Base-by-base conservation (phyloP, 2,329 filamentous ascomycete genomes). In the Ophiosphaerella narmari region DNA sequence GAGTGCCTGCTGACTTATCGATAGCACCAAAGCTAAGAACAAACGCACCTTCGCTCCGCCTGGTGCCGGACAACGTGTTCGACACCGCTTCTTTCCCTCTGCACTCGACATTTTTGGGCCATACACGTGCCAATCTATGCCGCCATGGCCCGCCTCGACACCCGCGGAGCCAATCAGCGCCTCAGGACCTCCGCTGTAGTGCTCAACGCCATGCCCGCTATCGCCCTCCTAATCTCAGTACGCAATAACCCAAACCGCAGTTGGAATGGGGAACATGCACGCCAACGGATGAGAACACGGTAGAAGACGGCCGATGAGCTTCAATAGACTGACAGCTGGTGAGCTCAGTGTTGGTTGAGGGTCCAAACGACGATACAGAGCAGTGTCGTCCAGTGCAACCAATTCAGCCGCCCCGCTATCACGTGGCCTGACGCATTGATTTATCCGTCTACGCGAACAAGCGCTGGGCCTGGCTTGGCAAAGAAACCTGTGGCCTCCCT, bases 61-160 rank as follows among this genome's bases (percentile, higher is more conserved):
- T 59, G 46, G 54, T 61, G 61, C 65, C 65, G 66, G 57, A 51
- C 51, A 61, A 50, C 59, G 54, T 58, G 48, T 48, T 54, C 45
- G 57, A 63, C 67, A 70, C 67, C 68, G 68, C 67, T 60, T 63
- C 57, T 69, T 59, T 62, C 42, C 44, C 54, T 18, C 39, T 53
- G 43, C 46, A 50, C 48, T 65, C 64, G 60, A 66, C 60, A 64
- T 65, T 60, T 55, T 29, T 29, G 26, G 11, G 26, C 26, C 26
- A 29, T 29, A 29, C 26, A 29, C 43, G 46, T 54, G 46, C 57
- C 60, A 63, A 46, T 52, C 39, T 21, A 50, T 61, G 54, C 50
- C 56, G 56, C 52, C 39, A 23, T 47, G 54, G 51, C 39, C 60
- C 54, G 57, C 58, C 37, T 44, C 48, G 53, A 45, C 21, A 36